Percentiles rank a stretch among this genome's conserved stretches.
Evolutionary conservation across 2,329 filamentous ascomycete genomes (phyloP).

Genomic region (Aspergillus uvarum): DNA sequence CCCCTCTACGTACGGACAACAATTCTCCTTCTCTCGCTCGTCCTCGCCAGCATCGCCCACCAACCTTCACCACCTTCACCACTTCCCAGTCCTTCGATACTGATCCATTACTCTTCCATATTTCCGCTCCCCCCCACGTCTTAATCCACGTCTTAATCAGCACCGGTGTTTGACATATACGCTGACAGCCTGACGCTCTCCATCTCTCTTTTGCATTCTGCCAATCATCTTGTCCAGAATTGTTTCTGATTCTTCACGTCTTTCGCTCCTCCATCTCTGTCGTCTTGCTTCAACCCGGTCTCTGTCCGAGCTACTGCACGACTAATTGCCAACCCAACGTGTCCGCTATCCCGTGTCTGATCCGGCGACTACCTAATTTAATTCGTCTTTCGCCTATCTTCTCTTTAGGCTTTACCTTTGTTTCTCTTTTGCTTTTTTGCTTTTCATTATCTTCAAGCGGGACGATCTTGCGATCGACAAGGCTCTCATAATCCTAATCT

Average conservation of each 20-base stretch:
- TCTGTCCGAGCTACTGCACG: conserved; percentile 8
- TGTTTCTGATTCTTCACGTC: not conserved
- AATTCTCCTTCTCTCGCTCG: not conserved
- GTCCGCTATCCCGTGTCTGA: conserved; percentile 5
- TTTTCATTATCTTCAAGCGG: not conserved
- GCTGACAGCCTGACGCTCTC: not conserved
- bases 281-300: not conserved
- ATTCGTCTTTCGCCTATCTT: not conserved
- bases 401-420: not conserved
- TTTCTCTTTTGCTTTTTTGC: not conserved
- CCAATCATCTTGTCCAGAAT: not conserved
- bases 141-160: not conserved
- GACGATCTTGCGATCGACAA: not conserved
- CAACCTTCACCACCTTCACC: not conserved
- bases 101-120: conserved; percentile 1
- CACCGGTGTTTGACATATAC: conserved; percentile 4
- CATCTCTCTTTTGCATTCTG: not conserved
- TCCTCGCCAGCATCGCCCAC: not conserved
- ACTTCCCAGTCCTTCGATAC: not conserved
- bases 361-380: not conserved
- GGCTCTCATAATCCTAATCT: conserved; percentile 3
- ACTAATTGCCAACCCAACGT: conserved; percentile 9
- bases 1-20: not conserved
- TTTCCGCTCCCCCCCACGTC: not conserved
- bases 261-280: not conserved